A percentile compares a stretch with the other conserved stretches of the same genome.
phyloP scores from a whole-genome alignment of 2,329 filamentous ascomycete species.

The Penicillium psychrosexuale region DNA sequence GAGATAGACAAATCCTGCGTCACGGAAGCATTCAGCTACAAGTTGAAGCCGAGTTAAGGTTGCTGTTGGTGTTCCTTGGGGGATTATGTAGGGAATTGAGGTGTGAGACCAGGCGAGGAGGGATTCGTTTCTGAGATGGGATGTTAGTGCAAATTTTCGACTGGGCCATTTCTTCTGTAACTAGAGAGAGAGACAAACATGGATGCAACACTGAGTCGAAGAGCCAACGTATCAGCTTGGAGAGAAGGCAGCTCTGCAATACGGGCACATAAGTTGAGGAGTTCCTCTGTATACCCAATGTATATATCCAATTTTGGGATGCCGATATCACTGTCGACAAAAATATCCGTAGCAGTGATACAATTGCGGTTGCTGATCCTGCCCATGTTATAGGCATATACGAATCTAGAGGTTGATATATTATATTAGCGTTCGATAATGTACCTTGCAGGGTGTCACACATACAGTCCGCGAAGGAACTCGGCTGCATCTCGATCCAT shows the following conservation, averaged over 20 bases:
- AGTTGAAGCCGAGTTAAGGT: conserved; percentile 33
- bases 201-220: conserved; percentile 26
- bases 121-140: conserved; percentile 27
- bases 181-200: conserved; percentile 24
- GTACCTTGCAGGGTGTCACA: not conserved
- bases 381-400: conserved; percentile 36
- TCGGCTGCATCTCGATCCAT: conserved; percentile 32
- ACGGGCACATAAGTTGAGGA: conserved; percentile 34
- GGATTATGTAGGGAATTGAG: conserved; percentile 30
- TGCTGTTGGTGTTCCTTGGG: conserved; percentile 27
- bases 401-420: conserved; percentile 27
- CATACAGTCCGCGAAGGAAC: conserved; percentile 37
- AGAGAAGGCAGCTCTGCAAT: conserved; percentile 33
- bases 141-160: not conserved
- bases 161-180: not conserved
- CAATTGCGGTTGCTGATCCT: conserved; percentile 33
- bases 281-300: conserved; percentile 38
- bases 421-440: not conserved
- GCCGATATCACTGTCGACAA: conserved; percentile 23
- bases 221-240: conserved; percentile 19
- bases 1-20: conserved; percentile 37
- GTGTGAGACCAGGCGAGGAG: conserved; percentile 33
- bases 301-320: conserved; percentile 37
- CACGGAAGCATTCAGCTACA: conserved; percentile 39
- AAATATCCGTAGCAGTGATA: conserved; percentile 13